phyloP scores from a whole-genome alignment of 2,329 filamentous ascomycete species.

The Cryphonectria japonica region DNA sequence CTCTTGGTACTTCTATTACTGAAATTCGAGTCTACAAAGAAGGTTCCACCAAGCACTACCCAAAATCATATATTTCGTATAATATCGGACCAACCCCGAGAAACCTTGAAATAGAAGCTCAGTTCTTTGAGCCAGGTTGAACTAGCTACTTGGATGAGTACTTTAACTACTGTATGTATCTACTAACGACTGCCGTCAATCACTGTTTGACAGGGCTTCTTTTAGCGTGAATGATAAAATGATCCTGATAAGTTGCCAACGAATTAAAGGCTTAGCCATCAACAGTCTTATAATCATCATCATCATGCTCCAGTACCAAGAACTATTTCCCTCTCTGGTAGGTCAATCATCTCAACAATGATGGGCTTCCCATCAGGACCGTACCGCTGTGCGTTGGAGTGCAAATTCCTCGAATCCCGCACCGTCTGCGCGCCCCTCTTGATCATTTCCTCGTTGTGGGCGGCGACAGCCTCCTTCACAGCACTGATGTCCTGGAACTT shows the following conservation, averaged over 20 bases:
- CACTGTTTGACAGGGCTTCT: not conserved
- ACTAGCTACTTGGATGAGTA: too few species aligned
- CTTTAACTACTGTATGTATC: not conserved
- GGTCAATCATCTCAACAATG: not conserved
- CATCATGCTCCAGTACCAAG: not conserved
- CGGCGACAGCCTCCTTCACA: not conserved
- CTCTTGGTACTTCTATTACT: too few species aligned
- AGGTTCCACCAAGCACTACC: too few species aligned
- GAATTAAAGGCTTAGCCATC: not conserved
- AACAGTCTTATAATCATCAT: not conserved
- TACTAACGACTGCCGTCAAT: not conserved
- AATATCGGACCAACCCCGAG: too few species aligned
- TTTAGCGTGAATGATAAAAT: not conserved
- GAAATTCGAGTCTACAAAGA: too few species aligned
- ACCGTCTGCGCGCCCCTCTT: not conserved
- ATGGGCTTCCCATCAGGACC: constrained; percentile 11
- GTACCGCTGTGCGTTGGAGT: not conserved
- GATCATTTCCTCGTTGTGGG: not conserved
- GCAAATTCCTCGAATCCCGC: not conserved
- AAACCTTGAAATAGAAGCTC: too few species aligned
- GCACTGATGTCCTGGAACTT: not conserved
- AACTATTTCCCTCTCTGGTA: not conserved
- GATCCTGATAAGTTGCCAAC: not conserved
- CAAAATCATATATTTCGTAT: too few species aligned
- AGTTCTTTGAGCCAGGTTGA: too few species aligned